phyloP scores from a whole-genome alignment of 169 alveolate genomes.

The Cryptosporidium ubiquitum region DNA sequence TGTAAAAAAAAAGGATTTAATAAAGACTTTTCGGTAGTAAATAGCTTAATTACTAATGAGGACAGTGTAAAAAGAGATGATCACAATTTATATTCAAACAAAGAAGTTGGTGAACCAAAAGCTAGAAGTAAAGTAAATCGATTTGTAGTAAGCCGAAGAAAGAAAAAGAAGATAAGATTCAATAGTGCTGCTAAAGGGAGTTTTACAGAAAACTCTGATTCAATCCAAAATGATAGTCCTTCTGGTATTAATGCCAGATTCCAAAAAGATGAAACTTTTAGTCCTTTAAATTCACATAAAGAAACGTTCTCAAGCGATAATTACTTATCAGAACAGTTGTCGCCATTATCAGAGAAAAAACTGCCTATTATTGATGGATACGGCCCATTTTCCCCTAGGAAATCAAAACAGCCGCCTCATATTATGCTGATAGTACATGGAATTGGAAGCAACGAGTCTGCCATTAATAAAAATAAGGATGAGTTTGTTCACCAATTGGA shows the following conservation, averaged over 20 bases:
- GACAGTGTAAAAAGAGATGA: background rate
- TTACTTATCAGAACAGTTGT: background rate
- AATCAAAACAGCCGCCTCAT: constrained; percentile 71
- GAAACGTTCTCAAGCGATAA: background rate
- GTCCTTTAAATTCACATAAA: constrained; percentile 11
- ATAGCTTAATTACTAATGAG: background rate
- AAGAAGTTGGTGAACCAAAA: background rate
- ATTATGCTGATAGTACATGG: constrained; percentile 64
- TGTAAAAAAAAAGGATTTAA: background rate
- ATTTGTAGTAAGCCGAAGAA: background rate
- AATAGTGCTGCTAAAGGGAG: background rate
- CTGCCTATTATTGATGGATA: constrained; percentile 67
- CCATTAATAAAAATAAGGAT: constrained; percentile 44
- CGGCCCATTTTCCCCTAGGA: constrained; percentile 72
- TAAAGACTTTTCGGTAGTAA: background rate
- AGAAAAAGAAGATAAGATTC: background rate
- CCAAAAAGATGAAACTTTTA: background rate
- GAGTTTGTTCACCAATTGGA: constrained; percentile 69
- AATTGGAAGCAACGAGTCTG: constrained; percentile 65
- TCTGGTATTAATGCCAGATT: background rate
- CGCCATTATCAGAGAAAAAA: constrained; percentile 33
- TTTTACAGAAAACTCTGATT: background rate
- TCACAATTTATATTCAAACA: background rate
- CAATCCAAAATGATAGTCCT: constrained; percentile 1
- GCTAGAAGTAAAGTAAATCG: background rate